A percentile compares a stretch with the other conserved stretches of the same genome.
Evolutionary conservation across 208 protist species (phyloP).

Genomic region (Acanthamoeba culbertsoni): DNA sequence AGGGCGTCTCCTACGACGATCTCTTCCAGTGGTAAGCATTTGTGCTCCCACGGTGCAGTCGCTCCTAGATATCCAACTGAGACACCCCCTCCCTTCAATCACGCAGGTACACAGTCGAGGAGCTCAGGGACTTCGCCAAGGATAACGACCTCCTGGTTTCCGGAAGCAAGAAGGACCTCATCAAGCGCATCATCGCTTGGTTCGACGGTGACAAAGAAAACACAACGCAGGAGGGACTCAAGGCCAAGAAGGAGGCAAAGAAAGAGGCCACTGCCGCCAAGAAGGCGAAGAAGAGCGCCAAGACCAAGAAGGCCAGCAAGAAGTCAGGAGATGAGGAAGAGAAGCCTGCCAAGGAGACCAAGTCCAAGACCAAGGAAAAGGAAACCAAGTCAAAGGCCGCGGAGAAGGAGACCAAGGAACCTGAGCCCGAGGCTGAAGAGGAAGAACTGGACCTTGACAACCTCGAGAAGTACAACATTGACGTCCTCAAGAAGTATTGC

Average conservation of each 20-base stretch:
- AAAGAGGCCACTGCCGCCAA: background rate
- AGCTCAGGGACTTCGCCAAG: conserved; percentile 56
- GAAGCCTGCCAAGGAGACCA: background rate
- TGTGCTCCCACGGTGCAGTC: background rate
- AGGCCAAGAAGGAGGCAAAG: background rate
- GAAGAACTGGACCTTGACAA: conserved; percentile 54
- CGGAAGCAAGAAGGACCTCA: conserved; percentile 48
- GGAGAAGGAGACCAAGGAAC: background rate
- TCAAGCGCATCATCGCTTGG: conserved; percentile 54
- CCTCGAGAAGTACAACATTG: background rate
- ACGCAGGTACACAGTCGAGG: conserved; percentile 53
- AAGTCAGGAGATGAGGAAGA: background rate
- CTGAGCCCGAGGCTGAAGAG: background rate
- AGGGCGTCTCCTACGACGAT: conserved; percentile 63
- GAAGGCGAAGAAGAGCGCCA: background rate
- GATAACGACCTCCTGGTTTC: conserved; percentile 10
- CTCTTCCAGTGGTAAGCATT: conserved; percentile 68
- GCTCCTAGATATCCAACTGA: background rate
- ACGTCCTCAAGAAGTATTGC: conserved; percentile 44
- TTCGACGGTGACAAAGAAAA: conserved; percentile 61
- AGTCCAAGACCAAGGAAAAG: background rate
- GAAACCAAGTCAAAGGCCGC: background rate
- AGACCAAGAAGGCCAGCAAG: background rate
- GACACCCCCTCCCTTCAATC: background rate
- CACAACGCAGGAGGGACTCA: background rate